Base-by-base conservation (phyloP, 2,329 filamentous ascomycete species). In the Gliomastix tumulicola region DNA sequence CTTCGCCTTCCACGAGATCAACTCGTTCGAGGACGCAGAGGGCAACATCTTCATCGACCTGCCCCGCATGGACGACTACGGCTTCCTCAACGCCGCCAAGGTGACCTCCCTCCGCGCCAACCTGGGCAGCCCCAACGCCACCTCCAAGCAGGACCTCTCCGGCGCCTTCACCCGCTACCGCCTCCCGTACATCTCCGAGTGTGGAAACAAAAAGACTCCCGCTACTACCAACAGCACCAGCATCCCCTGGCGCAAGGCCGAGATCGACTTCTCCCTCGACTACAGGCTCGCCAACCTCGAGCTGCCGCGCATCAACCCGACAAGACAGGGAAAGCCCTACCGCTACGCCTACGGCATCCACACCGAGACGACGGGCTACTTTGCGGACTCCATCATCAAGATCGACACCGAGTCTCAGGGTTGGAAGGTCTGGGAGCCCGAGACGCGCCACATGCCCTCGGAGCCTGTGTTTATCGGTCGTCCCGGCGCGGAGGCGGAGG, bases 1-100 rank as follows among this genome's bases (percentile, higher is more conserved):
- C 63, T 81, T 78, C 56, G 25, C 25, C 17, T 92, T 92, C 56
- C 87, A 94, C 57, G 76, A 74, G 0, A 66, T 87, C 51, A 94
- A 94, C 46, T 75, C 84, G 0, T 92, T 79, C 53, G 84, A 90
- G 49, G 72, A 84, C 3, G 30, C 32, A 19, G 36, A 37, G 7
- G 54, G 45, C 2, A 68, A 79, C 41, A 66, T 92, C 15, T 63
- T 79, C 21, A 76, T 81, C 37, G 87, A 94, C 41, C 54, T 83
- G 2, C 57, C 79, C 11, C 25, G 25, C 25, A 28, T 28, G 25
- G 25, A 28, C 20, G 63, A 74, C 34, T 88, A 83, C 49, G 66
- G 74, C 0, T 82, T 74, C 35, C 59, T 74, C 1, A 77, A 86
- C 39, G 65, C 88, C n/a, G 61, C 92, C 25, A 68, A 76, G 21